phyloP scores from a whole-genome alignment of 352 stramenopile species.

The Peronospora belbahrii region DNA sequence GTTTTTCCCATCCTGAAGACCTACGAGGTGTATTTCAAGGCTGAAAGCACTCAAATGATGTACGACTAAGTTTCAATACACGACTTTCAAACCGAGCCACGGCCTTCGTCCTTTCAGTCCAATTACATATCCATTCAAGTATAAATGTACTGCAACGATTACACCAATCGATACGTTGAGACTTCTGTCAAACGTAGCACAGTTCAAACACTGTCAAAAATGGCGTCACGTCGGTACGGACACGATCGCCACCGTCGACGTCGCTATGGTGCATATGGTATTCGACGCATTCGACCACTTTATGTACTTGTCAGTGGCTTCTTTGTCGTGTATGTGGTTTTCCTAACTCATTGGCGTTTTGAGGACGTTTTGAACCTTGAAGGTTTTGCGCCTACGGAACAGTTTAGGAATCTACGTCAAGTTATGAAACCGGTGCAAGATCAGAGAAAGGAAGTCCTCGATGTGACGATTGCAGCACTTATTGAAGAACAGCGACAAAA shows the following conservation, averaged over 20 bases:
- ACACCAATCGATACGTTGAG: neutral
- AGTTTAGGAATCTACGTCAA: slow-evolving; percentile 29
- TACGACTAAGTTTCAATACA: neutral
- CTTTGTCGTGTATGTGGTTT: slow-evolving; percentile 24
- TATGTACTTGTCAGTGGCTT: slow-evolving; percentile 14
- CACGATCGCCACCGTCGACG: slow-evolving; percentile 11
- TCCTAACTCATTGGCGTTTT: slow-evolving; percentile 21
- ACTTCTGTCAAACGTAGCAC: no score
- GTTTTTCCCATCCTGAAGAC: slow-evolving; percentile 16
- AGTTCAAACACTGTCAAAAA: neutral
- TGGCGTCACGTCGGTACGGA: slow-evolving; percentile 20
- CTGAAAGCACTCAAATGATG: slow-evolving; percentile 19
- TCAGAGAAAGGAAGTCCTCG: slow-evolving; percentile 13
- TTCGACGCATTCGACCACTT: slow-evolving; percentile 13
- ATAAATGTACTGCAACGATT: neutral
- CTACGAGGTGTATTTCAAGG: slow-evolving; percentile 26
- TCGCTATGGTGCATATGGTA: slow-evolving; percentile 3
- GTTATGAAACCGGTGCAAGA: slow-evolving; percentile 8
- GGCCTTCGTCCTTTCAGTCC: neutral
- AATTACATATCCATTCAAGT: neutral
- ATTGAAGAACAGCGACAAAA: slow-evolving; percentile 15
- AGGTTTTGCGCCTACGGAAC: slow-evolving; percentile 12
- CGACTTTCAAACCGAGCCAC: no score
- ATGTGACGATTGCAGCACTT: slow-evolving; percentile 12
- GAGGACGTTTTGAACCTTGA: slow-evolving; percentile 10